Evolutionary conservation across 2,329 filamentous ascomycete genomes (phyloP), one percentile per base, ranked within the genome.

Genomic region (Bipolaris victoriae): DNA sequence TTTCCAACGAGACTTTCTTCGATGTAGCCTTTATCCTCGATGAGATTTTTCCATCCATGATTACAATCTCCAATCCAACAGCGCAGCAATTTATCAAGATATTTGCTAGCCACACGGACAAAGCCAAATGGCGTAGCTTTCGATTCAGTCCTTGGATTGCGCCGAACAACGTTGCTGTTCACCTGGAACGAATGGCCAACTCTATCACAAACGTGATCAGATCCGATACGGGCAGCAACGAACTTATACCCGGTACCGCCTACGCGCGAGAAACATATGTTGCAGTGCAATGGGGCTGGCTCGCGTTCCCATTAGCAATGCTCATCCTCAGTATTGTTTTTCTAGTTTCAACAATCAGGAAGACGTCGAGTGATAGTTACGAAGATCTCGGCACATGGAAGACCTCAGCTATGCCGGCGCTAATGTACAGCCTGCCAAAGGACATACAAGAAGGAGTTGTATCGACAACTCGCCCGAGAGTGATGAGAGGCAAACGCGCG

Each of bases 231-330:
- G 9, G 18, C 3, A 63, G 57, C 29, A 53, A 57, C 2, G 64
- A 66, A 4, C 49, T 51, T 3, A 57, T 66, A 0, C 20, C 29
- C 18, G 65, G 63, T 13, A 22, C 15, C 5, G 53, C 53, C 3
- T 41, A 18, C 1, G 26, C 20, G 1, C n/a, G 26, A 31, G 48
- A 56, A 36, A 61, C 52, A 0, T 63, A 51, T 11, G 47, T 66
- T 2, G 35, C 40, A 7, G 67, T 76, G 0, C 51, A 64, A 3
- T 76, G 70, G 71, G 60, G n/a, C 2, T 76, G 72, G 71, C 58
- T 76, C 5, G 40, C 59, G 0, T 69, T 75, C 18, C 73, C 72
- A 0, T 24, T 69, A n/a, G 52, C 47, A 0, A 49, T 76, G 6
- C 51, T 72, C 5, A 3, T 63, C 0, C 31, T 73, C 1, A 68